Base-by-base conservation (phyloP, 441 rosid genomes). In the Jatropha multifida region DNA sequence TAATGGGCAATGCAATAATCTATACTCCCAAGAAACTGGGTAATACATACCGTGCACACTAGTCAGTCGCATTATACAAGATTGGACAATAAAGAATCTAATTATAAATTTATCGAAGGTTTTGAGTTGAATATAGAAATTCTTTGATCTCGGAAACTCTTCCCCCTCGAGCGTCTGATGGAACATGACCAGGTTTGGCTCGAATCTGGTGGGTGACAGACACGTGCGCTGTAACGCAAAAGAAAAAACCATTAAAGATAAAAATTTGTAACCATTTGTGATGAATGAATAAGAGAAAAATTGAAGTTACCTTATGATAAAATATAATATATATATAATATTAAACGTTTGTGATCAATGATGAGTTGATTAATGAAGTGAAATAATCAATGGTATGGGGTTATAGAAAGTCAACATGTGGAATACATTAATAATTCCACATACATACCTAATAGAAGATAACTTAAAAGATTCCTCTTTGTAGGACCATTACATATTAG, bases 401-500 rank as follows among this genome's bases (percentile, higher is more conserved):
- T 51, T 52, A 41, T 12, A 60, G 77, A 51, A 77, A 79, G 83
- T 79, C 81, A 79, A 77, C 74, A 81, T 59, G 58, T 69, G 65
- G 79, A 59, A 38, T 38, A 2, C 17, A 64, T 65, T 23, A 64
- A 78, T 52, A 63, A 76, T 71, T 49, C 72, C 48, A 27, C 37
- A 59, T 73, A 73, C n/a, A 49, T 27, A 42, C 23, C 79, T 76
- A 54, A 69, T 60, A 12, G 73, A 69, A 72, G 65, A 68, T 59
- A 56, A 61, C 69, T 80, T 65, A 15, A 75, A 80, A 78, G 85
- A 81, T 81, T 81, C 85, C 74, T 56, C 64, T 59, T 26, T 67
- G 76, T 71, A 75, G 82, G 80, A 48, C 79, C 80, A 37, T 32
- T 67, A 18, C 4, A 12, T 49, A 40, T 42, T 10, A 38, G 59